A percentile compares a stretch with the other conserved stretches of the same genome.
These are phyloP conservation scores for Kalaharituber pfeilii DNA, from an alignment of 2,329 filamentous ascomycete genomes.

Conservation along the genomic window DNA sequence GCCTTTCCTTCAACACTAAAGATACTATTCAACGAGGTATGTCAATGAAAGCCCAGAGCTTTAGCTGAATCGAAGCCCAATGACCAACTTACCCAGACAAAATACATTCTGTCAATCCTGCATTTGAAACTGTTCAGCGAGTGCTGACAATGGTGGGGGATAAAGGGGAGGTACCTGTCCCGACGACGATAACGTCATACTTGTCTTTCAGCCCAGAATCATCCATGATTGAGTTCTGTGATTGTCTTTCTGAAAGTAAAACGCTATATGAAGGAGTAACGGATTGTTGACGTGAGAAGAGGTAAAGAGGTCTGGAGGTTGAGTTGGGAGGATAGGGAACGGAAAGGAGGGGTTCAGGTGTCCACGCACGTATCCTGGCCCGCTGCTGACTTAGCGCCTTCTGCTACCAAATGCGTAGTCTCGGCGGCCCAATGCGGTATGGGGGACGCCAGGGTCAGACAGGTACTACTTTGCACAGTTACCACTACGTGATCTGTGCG, in stretches of 20 bases:
- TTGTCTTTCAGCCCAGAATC: conserved; percentile 69
- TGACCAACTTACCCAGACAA: conserved; percentile 62
- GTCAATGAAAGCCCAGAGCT: conserved; percentile 13
- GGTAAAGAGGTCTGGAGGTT: background rate
- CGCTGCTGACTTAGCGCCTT: background rate
- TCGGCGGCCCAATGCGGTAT: background rate
- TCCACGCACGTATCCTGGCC: background rate
- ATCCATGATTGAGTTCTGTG: conserved; percentile 50
- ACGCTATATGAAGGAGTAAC: background rate
- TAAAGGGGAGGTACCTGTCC: conserved; percentile 57
- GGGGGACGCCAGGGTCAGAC: background rate
- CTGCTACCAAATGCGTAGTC: too few species aligned
- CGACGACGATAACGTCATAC: conserved; percentile 97
- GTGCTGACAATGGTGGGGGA: conserved; percentile 14
- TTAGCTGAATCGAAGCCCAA: background rate
- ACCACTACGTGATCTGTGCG: background rate
- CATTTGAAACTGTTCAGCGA: conserved; percentile 6
- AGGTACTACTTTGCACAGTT: background rate
- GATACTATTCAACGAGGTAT: conserved; percentile 42
- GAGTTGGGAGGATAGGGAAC: background rate
- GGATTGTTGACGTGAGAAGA: background rate
- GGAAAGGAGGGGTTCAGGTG: conserved; percentile 1
- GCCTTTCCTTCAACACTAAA: conserved; percentile 98
- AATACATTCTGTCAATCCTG: conserved; percentile 96
- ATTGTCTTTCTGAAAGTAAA: background rate